Evolutionary conservation across 2,329 filamentous ascomycete species (phyloP), one percentile per base, ranked within the genome.

Genomic region (Xylaria sp.): DNA sequence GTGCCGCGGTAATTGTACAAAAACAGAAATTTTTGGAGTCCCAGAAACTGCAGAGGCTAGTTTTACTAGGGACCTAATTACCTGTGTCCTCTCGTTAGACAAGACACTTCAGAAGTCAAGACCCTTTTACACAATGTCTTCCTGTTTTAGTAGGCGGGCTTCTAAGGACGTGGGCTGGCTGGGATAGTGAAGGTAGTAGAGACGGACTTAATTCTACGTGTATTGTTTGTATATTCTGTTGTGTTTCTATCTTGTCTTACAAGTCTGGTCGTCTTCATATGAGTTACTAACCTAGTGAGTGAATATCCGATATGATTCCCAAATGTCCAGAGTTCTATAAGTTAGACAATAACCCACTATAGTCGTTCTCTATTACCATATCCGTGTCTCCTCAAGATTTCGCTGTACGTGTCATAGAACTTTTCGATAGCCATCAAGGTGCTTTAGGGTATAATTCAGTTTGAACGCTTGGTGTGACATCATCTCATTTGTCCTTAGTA

Each of bases 1-100:
- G 34, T 50, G 12, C 37, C 13, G 12, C 37, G n/a, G 52, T 41
- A 18, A 63, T 59, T 63, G 65, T 67, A 67, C 63, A 67, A 62
- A 66, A 56, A 25, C 28, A 46, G 20, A 52, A 51, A 25, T 61
- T 51, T n/a, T 56, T 59, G 28, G 55, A 65, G 31, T 41, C 28
- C 28, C 41, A 63, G 56, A 56, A 31, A n/a, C 20, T 23, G 4
- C 13, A 15, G 20, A 20, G 57, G 18, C n/a, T 37, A 51, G 13
- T 34, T 39, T 39, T 13, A 34, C 34, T 34, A 44, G 3, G 48
- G 8, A 54, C 48, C 2, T 62, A 61, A 25, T 52, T 23, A 54
- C 18, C 28, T 41, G 37, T 8, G 34, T 44, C 9, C 58, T 25
- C 8, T 58, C 23, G 7, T 58, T 46, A 28, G 39, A 46, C 55